Evolutionary conservation across 164 flowering plant species (phyloP).

Genomic region (Chloranthus sessilifolius): DNA sequence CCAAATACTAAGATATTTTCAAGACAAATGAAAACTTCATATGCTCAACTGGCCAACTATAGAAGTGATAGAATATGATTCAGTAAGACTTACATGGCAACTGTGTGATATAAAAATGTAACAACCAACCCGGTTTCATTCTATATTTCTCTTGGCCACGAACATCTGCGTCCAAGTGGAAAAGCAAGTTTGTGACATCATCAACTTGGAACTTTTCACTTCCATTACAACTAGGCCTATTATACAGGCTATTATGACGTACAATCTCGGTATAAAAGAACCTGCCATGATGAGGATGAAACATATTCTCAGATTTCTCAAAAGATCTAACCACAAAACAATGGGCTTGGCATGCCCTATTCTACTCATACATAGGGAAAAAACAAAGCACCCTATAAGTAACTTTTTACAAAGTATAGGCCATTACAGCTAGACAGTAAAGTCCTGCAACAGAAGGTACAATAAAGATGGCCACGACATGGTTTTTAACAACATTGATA

Average conservation of each 20-base stretch:
- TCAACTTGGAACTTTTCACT: slow-evolving; percentile 20
- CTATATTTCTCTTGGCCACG: slow-evolving; percentile 32
- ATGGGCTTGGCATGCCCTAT: neutral
- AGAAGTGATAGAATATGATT: neutral
- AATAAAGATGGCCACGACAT: too few relatives aligned
- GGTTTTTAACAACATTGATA: too few relatives aligned
- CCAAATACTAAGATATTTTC: neutral
- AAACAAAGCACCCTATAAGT: too few relatives aligned
- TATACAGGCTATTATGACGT: slow-evolving; percentile 10
- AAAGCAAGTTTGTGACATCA: slow-evolving; percentile 19
- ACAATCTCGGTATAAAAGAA: slow-evolving; percentile 67
- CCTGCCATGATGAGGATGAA: slow-evolving; percentile 29
- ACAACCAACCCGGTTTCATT: slow-evolving; percentile 57
- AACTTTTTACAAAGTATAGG: too few relatives aligned
- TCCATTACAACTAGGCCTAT: slow-evolving; percentile 8
- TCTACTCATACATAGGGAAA: neutral
- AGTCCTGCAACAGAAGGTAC: too few relatives aligned
- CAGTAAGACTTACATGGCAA: slow-evolving; percentile 69
- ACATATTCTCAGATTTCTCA: neutral
- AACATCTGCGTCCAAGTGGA: slow-evolving; percentile 29
- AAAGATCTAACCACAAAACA: neutral
- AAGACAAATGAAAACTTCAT: neutral
- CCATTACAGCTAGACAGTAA: too few relatives aligned
- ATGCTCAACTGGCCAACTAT: neutral
- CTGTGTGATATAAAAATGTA: slow-evolving; percentile 87